These are phyloP conservation scores for Zygosaccharomyces siamensis DNA, from an alignment of 805 yeast genomes.

Conservation along the genomic window DNA sequence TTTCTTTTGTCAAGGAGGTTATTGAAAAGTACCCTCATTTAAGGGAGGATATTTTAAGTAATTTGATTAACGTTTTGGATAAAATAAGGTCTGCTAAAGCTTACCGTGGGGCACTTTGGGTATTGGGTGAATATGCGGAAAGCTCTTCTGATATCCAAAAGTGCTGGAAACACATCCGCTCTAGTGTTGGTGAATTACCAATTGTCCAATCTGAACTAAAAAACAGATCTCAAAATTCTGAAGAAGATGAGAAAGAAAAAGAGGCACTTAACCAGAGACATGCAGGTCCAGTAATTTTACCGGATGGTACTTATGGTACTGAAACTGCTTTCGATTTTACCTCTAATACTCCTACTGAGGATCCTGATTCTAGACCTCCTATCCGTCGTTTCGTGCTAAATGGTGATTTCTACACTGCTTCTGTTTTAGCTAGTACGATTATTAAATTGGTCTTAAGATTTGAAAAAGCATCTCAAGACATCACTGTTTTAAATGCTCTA, in stretches of 20 bases:
- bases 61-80: conserved; percentile 58
- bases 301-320: conserved; percentile 99
- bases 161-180: conserved; percentile 83
- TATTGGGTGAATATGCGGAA: conserved; percentile 84
- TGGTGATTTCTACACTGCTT: conserved; percentile 88
- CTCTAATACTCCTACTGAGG: conserved; percentile 57
- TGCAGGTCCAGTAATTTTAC: conserved; percentile 76
- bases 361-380: conserved; percentile 56
- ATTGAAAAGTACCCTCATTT: conserved; percentile 85
- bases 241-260: conserved; percentile 29
- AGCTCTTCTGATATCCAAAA: conserved; percentile 67
- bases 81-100: conserved; percentile 82
- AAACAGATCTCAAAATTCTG: conserved; percentile 37
- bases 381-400: conserved; percentile 74
- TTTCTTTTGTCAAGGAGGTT: conserved; percentile 89
- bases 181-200: conserved; percentile 86
- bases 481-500: conserved; percentile 67
- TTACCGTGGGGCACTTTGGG: conserved; percentile 91
- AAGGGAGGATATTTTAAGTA: conserved; percentile 57
- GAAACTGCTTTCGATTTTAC: conserved; percentile 82
- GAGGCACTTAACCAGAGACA: conserved; percentile 30
- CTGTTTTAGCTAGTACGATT: conserved; percentile 81
- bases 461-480: conserved; percentile 49
- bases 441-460: conserved; percentile 82
- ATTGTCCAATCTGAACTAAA: conserved; percentile 69